Base-by-base conservation (phyloP, 2,329 filamentous ascomycete species). In the Fusarium pseudonygamai region DNA sequence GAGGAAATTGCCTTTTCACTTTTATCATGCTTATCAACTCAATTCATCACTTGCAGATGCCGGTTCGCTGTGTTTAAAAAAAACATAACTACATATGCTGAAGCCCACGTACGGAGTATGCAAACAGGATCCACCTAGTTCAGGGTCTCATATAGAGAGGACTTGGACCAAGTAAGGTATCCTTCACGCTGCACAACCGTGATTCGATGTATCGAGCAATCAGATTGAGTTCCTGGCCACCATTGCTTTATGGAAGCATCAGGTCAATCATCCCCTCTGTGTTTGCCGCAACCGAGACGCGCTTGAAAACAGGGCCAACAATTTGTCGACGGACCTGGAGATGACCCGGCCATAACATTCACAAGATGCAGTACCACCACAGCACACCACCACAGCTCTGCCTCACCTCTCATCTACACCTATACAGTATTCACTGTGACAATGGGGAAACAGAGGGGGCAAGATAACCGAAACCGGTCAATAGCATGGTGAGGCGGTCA, bases 381-480 rank as follows among this genome's bases (percentile, higher is more conserved):
- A 28, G 28, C 36, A 55, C 52, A 39, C 50, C 26, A n/a, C 16
- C 40, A 47, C 40, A 58, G 40, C 40, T 34, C 28, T 22, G 30
- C 14, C 26, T n/a, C 20, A 36, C 40, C 30, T 39, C 30, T 43
- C 45, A 28, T 20, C 45, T 47, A 28, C 32, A n/a, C n/a, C n/a
- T n/a, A 30, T 11, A 10, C 43, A 11, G 26, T 28, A 22, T 47
- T 63, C 56, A 45, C 43, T 9, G 5, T 30, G 63, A 32, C 39
- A 50, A 53, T 42, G 53, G 57, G 53, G 60, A 43, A 64, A 60
- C 68, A 64, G 57, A 72, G 64, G 70, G 50, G 65, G 26, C 42
- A 67, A 67, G 52, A 34, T 30, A 36, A 57, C 71, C 71, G 71
- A 50, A 52, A 52, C 53, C 71, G 61, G 71, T 74, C 71, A 73